Evolutionary conservation across 352 stramenopile genomes (phyloP), one percentile per base, ranked within the genome.

Genomic region (Pythium periplocum): DNA sequence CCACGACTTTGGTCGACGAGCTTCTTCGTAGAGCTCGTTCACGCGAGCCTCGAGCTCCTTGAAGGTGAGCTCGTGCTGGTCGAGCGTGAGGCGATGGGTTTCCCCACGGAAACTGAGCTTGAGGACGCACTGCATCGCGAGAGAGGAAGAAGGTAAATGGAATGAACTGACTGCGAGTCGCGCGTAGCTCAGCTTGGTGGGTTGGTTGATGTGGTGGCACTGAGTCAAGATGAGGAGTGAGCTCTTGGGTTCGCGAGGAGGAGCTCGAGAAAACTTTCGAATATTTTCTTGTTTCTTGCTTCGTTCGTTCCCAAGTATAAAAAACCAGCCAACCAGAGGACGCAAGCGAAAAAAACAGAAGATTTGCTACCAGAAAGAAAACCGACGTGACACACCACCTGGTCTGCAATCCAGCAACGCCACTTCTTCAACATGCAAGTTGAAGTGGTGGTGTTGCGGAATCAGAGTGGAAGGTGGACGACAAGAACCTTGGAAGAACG

Each of bases 31-130:
- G 38, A 51, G 55, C 42, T 72, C 64, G 31, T 62, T 26, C 30
- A 79, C 73, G 42, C 74, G 76, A 43, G 45, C 48, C n/a, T 64
- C 43, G 35, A 90, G 57, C 33, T 67, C 39, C 10, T 77, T 66
- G 62, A 80, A 83, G 38, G 60, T 74, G 54, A 86, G 51, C 42
- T 68, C 48, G 34, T 66, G 45, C 34, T 53, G 44, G 5, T 59
- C 39, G 48, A 87, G 62, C 45, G 56, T 67, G 49, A 75, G 39
- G 49, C 68, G 67, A 54, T 78, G 75, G 33, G 69, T 84, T 51
- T 85, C 73, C 9, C 61, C 73, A 9, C 67, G 60, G 50, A 69
- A 65, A 44, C 57, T 84, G 51, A 90, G 68, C 65, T 87, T 83
- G 32, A 90, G 17, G 17, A 26, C 17, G 17, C 17, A 26, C 17